Percentiles rank a stretch among this genome's conserved stretches.
phyloP scores from a whole-genome alignment of 2,329 filamentous ascomycete species.

The Anthostomella pinea region DNA sequence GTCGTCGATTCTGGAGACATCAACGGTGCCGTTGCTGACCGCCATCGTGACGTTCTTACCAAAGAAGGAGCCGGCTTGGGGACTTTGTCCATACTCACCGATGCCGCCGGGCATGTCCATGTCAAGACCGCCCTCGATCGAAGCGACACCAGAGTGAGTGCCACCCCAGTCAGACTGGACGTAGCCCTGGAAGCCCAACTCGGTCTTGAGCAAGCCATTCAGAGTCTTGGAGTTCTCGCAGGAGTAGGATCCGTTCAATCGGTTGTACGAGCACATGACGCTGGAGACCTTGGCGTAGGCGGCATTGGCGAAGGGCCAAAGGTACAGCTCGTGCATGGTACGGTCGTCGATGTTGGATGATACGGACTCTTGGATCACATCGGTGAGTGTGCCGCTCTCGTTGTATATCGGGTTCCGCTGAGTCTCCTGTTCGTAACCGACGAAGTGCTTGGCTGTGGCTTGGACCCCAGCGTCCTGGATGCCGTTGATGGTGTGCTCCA shows the following conservation, averaged over 20 bases:
- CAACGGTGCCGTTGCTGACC: constrained; percentile 46
- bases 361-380: constrained; percentile 34
- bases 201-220: constrained; percentile 39
- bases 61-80: constrained; percentile 34
- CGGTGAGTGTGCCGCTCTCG: not conserved
- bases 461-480: constrained; percentile 34
- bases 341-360: constrained; percentile 50
- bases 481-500: constrained; percentile 48
- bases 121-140: constrained; percentile 39
- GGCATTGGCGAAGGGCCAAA: constrained; percentile 41
- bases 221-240: constrained; percentile 44
- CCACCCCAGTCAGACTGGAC: constrained; percentile 40
- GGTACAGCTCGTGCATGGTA: constrained; percentile 54
- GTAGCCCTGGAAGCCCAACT: constrained; percentile 48
- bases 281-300: constrained; percentile 27
- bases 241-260: constrained; percentile 46
- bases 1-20: constrained; percentile 40
- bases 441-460: constrained; percentile 48
- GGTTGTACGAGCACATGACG: constrained; percentile 44
- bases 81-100: constrained; percentile 27
- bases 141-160: constrained; percentile 32
- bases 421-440: constrained; percentile 66
- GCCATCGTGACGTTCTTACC: constrained; percentile 44
- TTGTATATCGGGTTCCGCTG: constrained; percentile 39
- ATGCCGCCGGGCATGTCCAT: constrained; percentile 41